Evolutionary conservation across 1,284 basidiomycete genomes (phyloP), one percentile per base, ranked within the genome.

Genomic region (Mrakiaceae sp.): DNA sequence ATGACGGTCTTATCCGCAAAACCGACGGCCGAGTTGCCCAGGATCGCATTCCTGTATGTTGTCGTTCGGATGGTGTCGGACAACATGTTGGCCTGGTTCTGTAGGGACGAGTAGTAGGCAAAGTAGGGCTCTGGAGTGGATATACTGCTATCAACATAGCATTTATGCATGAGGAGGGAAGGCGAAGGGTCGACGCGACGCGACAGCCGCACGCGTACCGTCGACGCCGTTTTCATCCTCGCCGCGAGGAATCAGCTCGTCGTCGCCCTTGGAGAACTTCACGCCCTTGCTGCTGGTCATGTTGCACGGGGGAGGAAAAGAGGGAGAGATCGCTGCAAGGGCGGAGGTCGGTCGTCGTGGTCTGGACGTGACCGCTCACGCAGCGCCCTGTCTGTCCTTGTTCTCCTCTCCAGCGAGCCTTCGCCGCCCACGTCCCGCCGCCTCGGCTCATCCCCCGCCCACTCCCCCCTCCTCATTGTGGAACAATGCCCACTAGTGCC

Each of bases 51-150:
- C 51, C 61, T 62, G 12, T 4, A 51, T 7, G 55, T 43, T 9
- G 73, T 73, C 0, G 76, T 78, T 50, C 76, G 67, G 7, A 72
- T 70, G 48, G 74, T 72, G 67, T 78, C 77, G 12, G 73, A 73
- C 39, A 78, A 75, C 77, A 78, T 78, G 66, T 78, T 78, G 7
- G 76, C 76, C 62, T 63, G 64, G 46, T 68, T 67, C 44, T 68
- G 69, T 27, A 68, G 62, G 42, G 57, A 64, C 12, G 66, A 63
- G 54, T 68, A 68, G 68, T 69, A 70, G 44, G 66, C 60, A 49
- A 69, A 69, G 55, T 69, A 69, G 16, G 62, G 62, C 43, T 63
- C 62, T 63, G 49, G 9, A 58, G 10, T 9, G 48, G 2, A 49
- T 49, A 27, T 27, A 27, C 27, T 27, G 27, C 27, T 27, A 27